Conservation (phyloP, 495 filamentous ascomycete species). For the Daldinia bambusicola region DNA sequence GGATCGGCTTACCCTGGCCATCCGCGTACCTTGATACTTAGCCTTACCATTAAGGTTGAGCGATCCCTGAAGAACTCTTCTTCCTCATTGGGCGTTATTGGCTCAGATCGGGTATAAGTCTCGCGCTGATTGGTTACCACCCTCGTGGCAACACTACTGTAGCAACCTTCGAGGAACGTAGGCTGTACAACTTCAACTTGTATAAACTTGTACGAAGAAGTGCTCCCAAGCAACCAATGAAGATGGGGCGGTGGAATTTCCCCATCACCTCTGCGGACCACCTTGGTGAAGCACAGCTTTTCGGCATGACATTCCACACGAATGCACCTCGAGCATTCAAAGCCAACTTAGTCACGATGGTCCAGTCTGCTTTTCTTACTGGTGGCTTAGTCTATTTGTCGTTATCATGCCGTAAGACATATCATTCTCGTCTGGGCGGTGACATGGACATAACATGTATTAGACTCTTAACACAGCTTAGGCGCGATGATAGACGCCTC, state of each 20-base stretch:
- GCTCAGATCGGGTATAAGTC: neutral
- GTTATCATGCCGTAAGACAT: conserved; percentile 37
- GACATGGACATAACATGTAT: conserved; percentile 33
- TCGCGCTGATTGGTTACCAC: conserved; percentile 46
- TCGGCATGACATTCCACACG: neutral
- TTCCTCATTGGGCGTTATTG: conserved; percentile 11
- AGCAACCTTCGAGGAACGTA: conserved; percentile 11
- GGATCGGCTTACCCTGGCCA: neutral
- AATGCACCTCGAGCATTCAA: conserved; percentile 20
- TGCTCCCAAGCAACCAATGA: conserved; percentile 12
- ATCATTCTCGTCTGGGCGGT: conserved; percentile 33
- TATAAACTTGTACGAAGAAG: neutral
- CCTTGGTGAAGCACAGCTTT: conserved; percentile 7
- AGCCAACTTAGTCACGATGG: conserved; percentile 28
- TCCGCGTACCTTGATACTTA: conserved; percentile 22
- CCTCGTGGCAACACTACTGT: conserved; percentile 35
- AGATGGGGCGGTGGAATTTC: neutral
- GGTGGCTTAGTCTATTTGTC: conserved; percentile 15
- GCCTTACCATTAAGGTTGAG: conserved; percentile 25
- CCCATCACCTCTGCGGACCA: conserved; percentile 14
- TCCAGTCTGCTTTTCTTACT: conserved; percentile 19
- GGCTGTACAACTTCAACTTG: conserved; percentile 30
- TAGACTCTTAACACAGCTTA: conserved; percentile 17
- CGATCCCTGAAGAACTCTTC: neutral
- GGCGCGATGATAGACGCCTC: neutral